phyloP scores from a whole-genome alignment of 768 basidiomycete genomes.

The Lentinula detonsa region DNA sequence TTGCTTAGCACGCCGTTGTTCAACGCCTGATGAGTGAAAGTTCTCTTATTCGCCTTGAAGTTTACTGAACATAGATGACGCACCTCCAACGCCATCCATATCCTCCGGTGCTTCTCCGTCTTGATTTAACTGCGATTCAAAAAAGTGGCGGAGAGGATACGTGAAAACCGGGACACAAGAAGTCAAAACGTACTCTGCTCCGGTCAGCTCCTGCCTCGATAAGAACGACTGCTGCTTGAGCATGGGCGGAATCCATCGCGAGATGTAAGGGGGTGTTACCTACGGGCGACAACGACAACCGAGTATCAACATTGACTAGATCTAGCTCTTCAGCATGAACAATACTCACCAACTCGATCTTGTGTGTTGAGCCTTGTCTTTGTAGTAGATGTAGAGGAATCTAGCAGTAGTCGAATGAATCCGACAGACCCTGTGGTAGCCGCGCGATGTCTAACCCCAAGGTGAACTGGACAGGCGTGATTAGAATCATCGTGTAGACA shows the following conservation, averaged over 20 bases:
- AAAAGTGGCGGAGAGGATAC: not conserved
- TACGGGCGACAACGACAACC: conserved; percentile 17
- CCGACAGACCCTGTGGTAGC: conserved; percentile 92
- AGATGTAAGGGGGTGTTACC: conserved; percentile 97
- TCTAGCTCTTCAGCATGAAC: not conserved
- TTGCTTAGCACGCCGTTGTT: conserved; percentile 73
- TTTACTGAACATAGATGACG: not conserved
- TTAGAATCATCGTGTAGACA: conserved; percentile 14
- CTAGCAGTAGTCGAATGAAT: conserved; percentile 81
- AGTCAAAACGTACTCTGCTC: conserved; percentile 47
- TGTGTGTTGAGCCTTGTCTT: conserved; percentile 85
- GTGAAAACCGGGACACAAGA: conserved; percentile 4
- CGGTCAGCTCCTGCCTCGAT: conserved; percentile 97
- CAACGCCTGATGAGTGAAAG: conserved; percentile 32
- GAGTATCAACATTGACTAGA: not conserved
- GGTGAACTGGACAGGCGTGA: conserved; percentile 15
- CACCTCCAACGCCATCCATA: conserved; percentile 79
- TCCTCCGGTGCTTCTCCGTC: conserved; percentile 87
- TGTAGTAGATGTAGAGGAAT: conserved; percentile 66
- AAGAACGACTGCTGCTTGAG: conserved; percentile 81
- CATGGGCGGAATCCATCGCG: conserved; percentile 95
- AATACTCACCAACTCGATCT: conserved; percentile 63
- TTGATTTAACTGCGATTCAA: conserved; percentile 55
- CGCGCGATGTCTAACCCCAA: conserved; percentile 73
- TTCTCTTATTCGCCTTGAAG: not conserved